Evolutionary conservation across 495 filamentous ascomycete species (phyloP), one percentile per base, ranked within the genome.

Genomic region (Trichodelitschia bisporula): DNA sequence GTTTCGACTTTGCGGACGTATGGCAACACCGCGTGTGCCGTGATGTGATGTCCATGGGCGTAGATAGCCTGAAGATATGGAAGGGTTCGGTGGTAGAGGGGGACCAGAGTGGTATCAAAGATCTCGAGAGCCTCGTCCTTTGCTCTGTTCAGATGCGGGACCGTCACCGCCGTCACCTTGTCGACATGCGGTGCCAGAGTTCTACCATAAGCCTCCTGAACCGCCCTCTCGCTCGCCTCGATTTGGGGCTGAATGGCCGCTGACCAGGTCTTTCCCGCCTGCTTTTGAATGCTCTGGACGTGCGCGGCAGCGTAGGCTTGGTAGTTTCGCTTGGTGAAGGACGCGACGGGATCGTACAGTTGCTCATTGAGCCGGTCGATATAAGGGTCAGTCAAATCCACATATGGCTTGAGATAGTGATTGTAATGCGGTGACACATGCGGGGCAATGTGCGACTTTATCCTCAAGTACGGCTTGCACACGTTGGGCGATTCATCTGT

Each of bases 401-500:
- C 65, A 40, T 91, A 79, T 9, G 76, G 79, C 2, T 72, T 74
- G 4, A 71, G 70, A 41, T 92, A 92, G 19, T 59, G 43, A 36
- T 83, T 56, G 46, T 92, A 95, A 53, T 92, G 93, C 15, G 89
- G 89, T 27, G 67, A 57, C 19, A 89, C 39, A 45, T 86, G 70
- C 4, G 89, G 86, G 17, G 63, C 50, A 28, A 78, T 52, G 23
- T 72, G 58, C 2, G 71, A 62, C 34, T 69, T 69, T 30, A 66
- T 53, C 29, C 69, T 57, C 30, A 92, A 63, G 44, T 84, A 89
- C 3, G 77, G 75, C 43, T 71, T 72, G 59, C 89, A 99, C 18
- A 95, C 66, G 29, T 51, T 57, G 2, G 84, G 78, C 8, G 80
- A 82, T 15, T 58, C 48, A 16, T 73, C 62, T 28, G 61, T 69